Evolutionary conservation across 768 basidiomycete species (phyloP), one percentile per base, ranked within the genome.

Genomic region (Neoboletus subvelutipes): DNA sequence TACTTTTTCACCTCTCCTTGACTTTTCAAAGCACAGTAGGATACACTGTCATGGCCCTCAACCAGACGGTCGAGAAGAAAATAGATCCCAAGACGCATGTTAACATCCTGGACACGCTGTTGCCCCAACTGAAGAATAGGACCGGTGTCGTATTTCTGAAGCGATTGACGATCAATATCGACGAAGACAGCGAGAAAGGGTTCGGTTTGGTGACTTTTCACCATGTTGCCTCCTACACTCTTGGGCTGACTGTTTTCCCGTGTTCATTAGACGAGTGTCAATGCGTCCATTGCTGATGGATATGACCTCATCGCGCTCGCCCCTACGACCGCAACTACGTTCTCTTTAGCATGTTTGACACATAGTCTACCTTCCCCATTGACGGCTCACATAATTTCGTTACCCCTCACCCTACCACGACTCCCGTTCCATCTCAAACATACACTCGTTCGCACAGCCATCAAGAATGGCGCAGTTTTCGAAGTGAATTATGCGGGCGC

Each of bases 181-280:
- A 92, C 58, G 84, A 91, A 64, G 88, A 87, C 41, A 92, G 92
- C 64, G 90, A 93, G 69, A 92, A 91, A 69, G 89, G 92, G 1
- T 88, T 90, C 64, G 90, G 91, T 31, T 68, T 93, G 68, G 90
- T 93, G 55, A 61, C 79, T 73, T 43, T 40, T 1, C 22, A 7
- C 24, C 36, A n/a, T 28, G 11, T 12, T 17, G 36, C 40, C 18
- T 47, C 46, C 28, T 41, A 29, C 41, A 41, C 37, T 37, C 34
- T 40, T 36, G n/a, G 5, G 31, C 54, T 50, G 52, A 50, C 31
- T 12, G 20, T 10, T 36, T 28, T 43, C 13, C 31, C 7, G 45
- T 18, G 20, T 46, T 46, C n/a, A 15, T 3, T 65, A 94, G 92
- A 87, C 85, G 8, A 86, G 84, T 55, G 81, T 83, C n/a, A 91